A percentile compares a stretch with the other conserved stretches of the same genome.
Conservation (phyloP, 805 yeast genomes). For the Ascoidea rubescens region DNA sequence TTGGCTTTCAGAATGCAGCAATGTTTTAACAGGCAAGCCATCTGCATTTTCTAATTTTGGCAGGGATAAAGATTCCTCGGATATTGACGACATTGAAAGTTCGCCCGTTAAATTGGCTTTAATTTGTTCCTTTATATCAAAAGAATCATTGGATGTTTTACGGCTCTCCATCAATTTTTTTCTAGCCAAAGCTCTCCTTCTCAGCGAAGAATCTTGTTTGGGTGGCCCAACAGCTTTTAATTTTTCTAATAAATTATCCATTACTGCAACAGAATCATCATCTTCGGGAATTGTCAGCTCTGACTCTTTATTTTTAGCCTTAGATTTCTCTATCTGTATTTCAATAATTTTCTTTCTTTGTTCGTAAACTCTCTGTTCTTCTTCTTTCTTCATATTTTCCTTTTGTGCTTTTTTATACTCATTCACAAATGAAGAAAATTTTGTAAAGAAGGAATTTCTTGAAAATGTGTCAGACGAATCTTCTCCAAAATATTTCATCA, state of each 20-base stretch:
- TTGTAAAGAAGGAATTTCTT: constrained; percentile 56
- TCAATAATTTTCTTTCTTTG: constrained; percentile 55
- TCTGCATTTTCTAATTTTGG: neutral
- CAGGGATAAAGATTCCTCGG: constrained; percentile 7
- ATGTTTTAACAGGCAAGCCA: neutral
- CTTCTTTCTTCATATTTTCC: constrained; percentile 73
- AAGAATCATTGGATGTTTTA: neutral
- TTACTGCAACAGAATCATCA: constrained; percentile 24
- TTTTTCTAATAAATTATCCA: constrained; percentile 79
- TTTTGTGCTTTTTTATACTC: constrained; percentile 71
- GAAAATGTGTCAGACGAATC: constrained; percentile 58
- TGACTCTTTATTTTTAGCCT: constrained; percentile 1
- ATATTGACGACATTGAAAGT: neutral
- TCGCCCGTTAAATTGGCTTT: neutral
- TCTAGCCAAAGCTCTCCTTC: constrained; percentile 57
- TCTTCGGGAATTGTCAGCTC: neutral
- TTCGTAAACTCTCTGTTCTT: constrained; percentile 65
- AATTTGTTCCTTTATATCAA: neutral
- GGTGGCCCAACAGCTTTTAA: constrained; percentile 34
- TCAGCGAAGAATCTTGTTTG: constrained; percentile 64
- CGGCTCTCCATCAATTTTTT: constrained; percentile 34
- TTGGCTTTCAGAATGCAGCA: neutral
- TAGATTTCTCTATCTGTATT: constrained; percentile 22
- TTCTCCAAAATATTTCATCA: constrained; percentile 87
- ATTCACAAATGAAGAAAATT: constrained; percentile 63